Evolutionary conservation across 345 rosid species (phyloP).

Genomic region (Salix udensis): DNA sequence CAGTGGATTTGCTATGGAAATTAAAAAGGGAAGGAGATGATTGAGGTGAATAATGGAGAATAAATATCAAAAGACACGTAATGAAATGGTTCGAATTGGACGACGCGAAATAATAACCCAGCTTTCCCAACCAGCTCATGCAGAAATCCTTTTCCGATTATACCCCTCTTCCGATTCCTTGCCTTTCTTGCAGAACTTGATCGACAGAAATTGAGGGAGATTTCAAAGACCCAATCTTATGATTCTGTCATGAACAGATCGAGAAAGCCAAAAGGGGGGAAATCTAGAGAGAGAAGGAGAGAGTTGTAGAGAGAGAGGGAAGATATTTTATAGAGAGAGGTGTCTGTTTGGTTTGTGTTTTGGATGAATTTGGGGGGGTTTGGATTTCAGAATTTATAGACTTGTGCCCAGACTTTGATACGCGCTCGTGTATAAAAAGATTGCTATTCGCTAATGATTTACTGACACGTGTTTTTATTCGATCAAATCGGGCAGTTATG

Average conservation of each 20-base stretch:
- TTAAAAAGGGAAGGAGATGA: slow-evolving; percentile 46
- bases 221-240: background rate
- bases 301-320: too few species aligned
- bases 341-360: background rate
- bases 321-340: background rate
- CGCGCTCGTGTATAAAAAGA: background rate
- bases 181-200: background rate
- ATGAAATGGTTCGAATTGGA: slow-evolving; percentile 67
- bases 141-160: slow-evolving; percentile 38
- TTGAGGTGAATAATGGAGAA: slow-evolving; percentile 84
- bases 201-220: background rate
- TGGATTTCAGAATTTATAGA: background rate
- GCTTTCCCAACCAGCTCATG: slow-evolving; percentile 96
- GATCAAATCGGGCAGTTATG: too few species aligned
- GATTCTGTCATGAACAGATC: background rate
- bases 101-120: slow-evolving; percentile 44
- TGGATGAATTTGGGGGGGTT: background rate
- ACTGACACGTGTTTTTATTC: background rate
- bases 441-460: background rate
- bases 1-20: slow-evolving; percentile 42
- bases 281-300: too few species aligned
- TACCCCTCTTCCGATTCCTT: slow-evolving; percentile 1
- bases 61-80: slow-evolving; percentile 69
- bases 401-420: background rate
- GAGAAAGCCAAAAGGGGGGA: background rate